Base-by-base conservation (phyloP, 2,329 filamentous ascomycete genomes). In the Penicillium griseofulvum region DNA sequence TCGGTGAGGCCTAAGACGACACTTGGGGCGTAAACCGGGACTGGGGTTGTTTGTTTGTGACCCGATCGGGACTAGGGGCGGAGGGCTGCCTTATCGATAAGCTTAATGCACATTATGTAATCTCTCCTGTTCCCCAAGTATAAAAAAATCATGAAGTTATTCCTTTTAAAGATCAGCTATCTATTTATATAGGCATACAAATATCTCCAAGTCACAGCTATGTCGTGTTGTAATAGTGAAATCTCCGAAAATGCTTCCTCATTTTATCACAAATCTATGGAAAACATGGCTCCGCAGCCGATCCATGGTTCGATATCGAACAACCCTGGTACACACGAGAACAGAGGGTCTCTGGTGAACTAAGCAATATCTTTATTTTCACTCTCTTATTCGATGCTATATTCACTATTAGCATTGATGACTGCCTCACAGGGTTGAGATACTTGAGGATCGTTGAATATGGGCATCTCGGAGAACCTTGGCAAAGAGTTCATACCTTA, bases 51-150 rank as follows among this genome's bases (percentile, higher is more conserved):
- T 76, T 75, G 75, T 71, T 60, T 68, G 63, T 64, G 57, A 24
- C 71, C 64, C 41, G 22, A 70, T 74, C 50, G 34, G 72, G 73
- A 54, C 64, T 74, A 75, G 73, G 58, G 66, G 28, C 19, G 46
- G 58, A 43, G 48, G 39, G 19, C 10, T 29, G 33, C 14, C 61
- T 72, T 75, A 75, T 75, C 73, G 73, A 74, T 75, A 75, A 75
- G 71, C 71, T 73, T 73, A 72, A 69, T 67, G 58, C 49, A 51
- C 52, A 38, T 62, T 60, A 58, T 53, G 52, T 58, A 45, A 58
- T 52, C 19, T 26, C 7, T 17, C 34, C 10, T 31, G 24, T 24
- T 22, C 17, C 17, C 34, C 34, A 17, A 48, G 16, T 48, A 2
- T 16, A 16, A 16, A 8, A 14, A 31, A 44, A 17, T 17, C 4